These are phyloP conservation scores for Solanum dulcamara DNA, from an alignment of 257 asterid genomes.

Conservation along the genomic window DNA sequence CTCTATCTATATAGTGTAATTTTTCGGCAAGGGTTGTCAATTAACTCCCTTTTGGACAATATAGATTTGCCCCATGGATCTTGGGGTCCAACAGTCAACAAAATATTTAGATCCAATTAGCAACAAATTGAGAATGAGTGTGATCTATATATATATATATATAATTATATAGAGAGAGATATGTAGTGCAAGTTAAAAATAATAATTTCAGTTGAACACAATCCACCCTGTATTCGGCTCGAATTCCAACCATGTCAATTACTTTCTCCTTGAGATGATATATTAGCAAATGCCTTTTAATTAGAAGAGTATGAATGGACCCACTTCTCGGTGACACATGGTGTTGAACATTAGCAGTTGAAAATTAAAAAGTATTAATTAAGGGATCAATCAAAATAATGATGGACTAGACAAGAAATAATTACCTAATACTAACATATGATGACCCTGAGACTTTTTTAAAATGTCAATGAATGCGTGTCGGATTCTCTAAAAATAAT, in stretches of 20 bases:
- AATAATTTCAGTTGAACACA: background rate
- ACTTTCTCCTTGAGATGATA: background rate
- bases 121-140: no score
- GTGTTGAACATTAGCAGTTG: background rate
- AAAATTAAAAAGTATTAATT: no score
- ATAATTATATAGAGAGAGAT: no score
- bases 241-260: background rate
- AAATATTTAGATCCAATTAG: background rate
- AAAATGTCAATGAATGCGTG: background rate
- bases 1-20: background rate
- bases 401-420: background rate
- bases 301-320: background rate
- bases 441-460: background rate
- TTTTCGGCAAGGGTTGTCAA: background rate
- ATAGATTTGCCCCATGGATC: background rate
- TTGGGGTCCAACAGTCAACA: background rate
- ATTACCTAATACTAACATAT: background rate
- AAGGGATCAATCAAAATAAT: no score
- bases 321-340: background rate
- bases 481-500: no score
- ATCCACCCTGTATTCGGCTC: background rate
- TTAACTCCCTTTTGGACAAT: background rate
- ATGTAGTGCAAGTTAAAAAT: background rate
- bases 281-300: background rate
- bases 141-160: background rate